Evolutionary conservation across 1,139 yeast species (phyloP).

Genomic region (Candida freyschussii): DNA sequence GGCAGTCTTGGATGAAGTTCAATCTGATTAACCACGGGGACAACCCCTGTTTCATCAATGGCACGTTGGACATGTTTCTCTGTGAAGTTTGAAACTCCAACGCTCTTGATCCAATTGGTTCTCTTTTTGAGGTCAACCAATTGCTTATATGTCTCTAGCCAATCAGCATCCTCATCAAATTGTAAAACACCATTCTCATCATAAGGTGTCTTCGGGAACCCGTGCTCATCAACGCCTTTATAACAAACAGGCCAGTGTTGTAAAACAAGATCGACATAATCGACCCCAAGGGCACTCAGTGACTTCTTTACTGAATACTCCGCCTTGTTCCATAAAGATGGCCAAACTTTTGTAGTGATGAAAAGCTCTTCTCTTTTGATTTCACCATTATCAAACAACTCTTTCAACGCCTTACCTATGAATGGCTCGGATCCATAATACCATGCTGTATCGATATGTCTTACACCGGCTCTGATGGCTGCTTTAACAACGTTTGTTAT

Average conservation of each 20-base stretch:
- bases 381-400: constrained; percentile 42
- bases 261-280: constrained; percentile 53
- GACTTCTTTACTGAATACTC: constrained; percentile 34
- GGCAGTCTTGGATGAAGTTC: constrained; percentile 59
- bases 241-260: constrained; percentile 54
- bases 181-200: constrained; percentile 36
- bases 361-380: constrained; percentile 53
- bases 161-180: constrained; percentile 41
- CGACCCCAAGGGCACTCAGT: constrained; percentile 41
- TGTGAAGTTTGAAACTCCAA: constrained; percentile 61
- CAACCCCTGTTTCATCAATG: constrained; percentile 36
- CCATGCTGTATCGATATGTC: constrained; percentile 55
- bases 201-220: constrained; percentile 14
- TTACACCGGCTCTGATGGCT: constrained; percentile 45
- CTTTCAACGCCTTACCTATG: constrained; percentile 47
- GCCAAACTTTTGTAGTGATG: constrained; percentile 62
- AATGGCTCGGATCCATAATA: constrained; percentile 46
- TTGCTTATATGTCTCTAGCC: constrained; percentile 42
- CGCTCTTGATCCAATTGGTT: constrained; percentile 40
- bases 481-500: constrained; percentile 36
- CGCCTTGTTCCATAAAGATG: constrained; percentile 36
- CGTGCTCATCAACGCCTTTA: constrained; percentile 14
- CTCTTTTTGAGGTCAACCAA: constrained; percentile 31
- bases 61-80: constrained; percentile 41
- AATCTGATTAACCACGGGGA: constrained; percentile 53